phyloP scores from a whole-genome alignment of 495 filamentous ascomycete genomes.

The Amphirosellinia nigrospora region DNA sequence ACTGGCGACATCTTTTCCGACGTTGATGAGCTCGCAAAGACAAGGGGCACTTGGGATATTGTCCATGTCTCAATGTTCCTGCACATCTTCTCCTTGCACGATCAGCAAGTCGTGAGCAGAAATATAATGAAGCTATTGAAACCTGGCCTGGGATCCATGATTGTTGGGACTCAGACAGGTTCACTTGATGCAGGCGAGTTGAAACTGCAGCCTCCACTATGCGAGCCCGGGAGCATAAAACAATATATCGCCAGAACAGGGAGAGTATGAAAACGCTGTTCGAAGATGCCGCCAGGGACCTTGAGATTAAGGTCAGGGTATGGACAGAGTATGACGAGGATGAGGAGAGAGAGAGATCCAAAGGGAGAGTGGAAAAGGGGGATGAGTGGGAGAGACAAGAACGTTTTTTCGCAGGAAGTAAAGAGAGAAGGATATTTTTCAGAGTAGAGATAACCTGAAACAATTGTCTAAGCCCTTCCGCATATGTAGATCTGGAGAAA shows the following conservation, averaged over 20 bases:
- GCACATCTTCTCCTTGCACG: slow-evolving; percentile 51
- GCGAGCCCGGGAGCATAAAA: slow-evolving; percentile 19
- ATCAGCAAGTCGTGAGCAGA: slow-evolving; percentile 11
- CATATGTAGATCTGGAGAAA: too few species aligned
- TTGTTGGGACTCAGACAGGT: not conserved
- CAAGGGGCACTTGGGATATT: slow-evolving; percentile 54
- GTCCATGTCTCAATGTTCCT: slow-evolving; percentile 59
- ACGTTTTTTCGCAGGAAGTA: slow-evolving; percentile 1
- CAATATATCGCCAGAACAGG: slow-evolving; percentile 24
- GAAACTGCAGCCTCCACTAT: slow-evolving; percentile 20
- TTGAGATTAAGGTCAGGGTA: not conserved
- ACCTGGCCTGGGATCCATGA: not conserved
- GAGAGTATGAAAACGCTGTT: slow-evolving; percentile 23
- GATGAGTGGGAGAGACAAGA: slow-evolving; percentile 16
- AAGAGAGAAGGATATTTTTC: slow-evolving; percentile 17
- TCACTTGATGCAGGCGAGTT: slow-evolving; percentile 22
- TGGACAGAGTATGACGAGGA: not conserved
- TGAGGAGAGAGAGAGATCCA: not conserved
- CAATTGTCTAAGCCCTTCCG: too few species aligned
- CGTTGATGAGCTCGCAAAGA: slow-evolving; percentile 37
- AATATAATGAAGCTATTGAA: not conserved
- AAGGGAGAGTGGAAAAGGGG: slow-evolving; percentile 1
- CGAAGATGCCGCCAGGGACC: not conserved
- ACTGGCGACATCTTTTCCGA: slow-evolving; percentile 28
- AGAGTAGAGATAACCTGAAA: slow-evolving; percentile 5